Evolutionary conservation across 2,329 filamentous ascomycete species (phyloP).

Genomic region (Talaromyces sp.): DNA sequence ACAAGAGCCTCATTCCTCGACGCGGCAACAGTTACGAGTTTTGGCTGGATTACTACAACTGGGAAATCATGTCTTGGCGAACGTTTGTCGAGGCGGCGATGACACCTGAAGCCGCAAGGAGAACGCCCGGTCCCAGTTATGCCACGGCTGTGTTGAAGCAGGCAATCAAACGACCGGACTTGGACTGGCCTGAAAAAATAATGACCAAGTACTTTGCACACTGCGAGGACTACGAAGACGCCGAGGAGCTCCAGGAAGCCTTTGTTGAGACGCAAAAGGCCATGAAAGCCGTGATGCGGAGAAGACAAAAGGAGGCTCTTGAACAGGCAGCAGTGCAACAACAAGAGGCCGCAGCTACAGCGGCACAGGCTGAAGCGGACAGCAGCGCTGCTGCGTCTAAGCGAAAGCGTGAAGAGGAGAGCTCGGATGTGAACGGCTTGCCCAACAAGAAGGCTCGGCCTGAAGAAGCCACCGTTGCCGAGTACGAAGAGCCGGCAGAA

Average conservation of each 20-base stretch:
- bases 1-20: conserved; percentile 63
- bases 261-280: conserved; percentile 67
- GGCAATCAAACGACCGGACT: conserved; percentile 51
- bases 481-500: conserved; percentile 24
- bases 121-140: conserved; percentile 59
- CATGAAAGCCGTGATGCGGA: conserved; percentile 56
- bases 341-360: conserved; percentile 12
- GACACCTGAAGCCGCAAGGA: conserved; percentile 48
- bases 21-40: conserved; percentile 82
- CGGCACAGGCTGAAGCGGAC: background rate
- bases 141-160: conserved; percentile 73
- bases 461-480: conserved; percentile 29
- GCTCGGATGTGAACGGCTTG: conserved; percentile 43
- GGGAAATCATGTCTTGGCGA: conserved; percentile 74
- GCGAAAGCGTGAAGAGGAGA: conserved; percentile 64
- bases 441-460: conserved; percentile 62
- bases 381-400: conserved; percentile 42
- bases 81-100: conserved; percentile 50
- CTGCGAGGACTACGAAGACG: conserved; percentile 85
- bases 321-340: conserved; percentile 21
- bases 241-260: conserved; percentile 66
- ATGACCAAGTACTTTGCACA: conserved; percentile 42
- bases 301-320: conserved; percentile 60
- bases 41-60: conserved; percentile 86
- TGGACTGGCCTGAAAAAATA: conserved; percentile 47